Evolutionary conservation across 805 yeast genomes (phyloP).

Genomic region (Candida krabiensis): DNA sequence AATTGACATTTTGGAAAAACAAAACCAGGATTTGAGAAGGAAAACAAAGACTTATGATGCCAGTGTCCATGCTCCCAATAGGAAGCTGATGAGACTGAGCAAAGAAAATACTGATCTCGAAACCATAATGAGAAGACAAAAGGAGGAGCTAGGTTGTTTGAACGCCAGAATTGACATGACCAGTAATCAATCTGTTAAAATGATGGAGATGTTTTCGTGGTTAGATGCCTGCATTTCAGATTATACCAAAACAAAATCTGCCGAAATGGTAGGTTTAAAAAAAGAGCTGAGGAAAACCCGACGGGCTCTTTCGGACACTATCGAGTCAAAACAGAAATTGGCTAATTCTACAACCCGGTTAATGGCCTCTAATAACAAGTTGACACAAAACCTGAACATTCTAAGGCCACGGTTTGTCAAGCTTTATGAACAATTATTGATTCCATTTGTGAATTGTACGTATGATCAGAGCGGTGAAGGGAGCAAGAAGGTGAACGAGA

Average conservation of each 20-base stretch:
- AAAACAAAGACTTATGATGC: background rate
- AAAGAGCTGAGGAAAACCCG: background rate
- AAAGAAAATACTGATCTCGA: background rate
- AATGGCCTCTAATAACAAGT: background rate
- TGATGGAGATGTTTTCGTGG: background rate
- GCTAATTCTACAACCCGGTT: background rate
- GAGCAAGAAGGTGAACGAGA: constrained; percentile 1
- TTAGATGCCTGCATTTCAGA: background rate
- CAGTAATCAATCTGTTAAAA: background rate
- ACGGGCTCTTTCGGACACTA: background rate
- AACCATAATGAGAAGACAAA: background rate
- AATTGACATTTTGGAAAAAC: background rate
- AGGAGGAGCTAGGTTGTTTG: background rate
- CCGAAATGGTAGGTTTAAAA: background rate
- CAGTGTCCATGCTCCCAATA: background rate
- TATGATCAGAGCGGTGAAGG: constrained; percentile 1
- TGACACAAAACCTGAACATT: background rate
- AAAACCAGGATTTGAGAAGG: no score
- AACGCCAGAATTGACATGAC: background rate
- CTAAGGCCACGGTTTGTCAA: constrained; percentile 10
- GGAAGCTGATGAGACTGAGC: background rate
- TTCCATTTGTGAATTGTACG: constrained; percentile 15
- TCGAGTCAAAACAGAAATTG: background rate
- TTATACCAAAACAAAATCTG: background rate
- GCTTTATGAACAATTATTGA: constrained; percentile 15